phyloP scores from a whole-genome alignment of 2,329 filamentous ascomycete species.

The Cytospora paraplurivora region DNA sequence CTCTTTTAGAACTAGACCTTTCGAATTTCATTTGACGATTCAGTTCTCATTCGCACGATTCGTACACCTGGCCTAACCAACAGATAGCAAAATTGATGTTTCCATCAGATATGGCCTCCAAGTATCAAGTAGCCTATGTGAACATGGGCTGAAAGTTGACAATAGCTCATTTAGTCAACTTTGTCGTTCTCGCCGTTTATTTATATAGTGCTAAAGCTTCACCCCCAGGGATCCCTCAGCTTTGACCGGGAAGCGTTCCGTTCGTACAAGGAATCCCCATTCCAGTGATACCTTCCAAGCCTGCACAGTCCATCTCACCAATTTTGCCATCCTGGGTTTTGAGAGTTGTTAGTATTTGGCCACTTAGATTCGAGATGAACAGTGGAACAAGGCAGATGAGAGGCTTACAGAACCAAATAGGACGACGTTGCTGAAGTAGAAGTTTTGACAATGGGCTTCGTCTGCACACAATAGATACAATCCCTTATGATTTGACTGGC shows the following conservation, averaged over 20 bases:
- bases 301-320: slow-evolving; percentile 32
- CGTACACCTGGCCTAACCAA: too few species aligned
- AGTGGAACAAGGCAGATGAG: neutral
- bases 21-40: too few species aligned
- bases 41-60: too few species aligned
- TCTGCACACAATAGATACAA: slow-evolving; percentile 31
- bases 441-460: slow-evolving; percentile 30
- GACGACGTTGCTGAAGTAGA: slow-evolving; percentile 30
- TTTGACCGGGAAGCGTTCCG: slow-evolving; percentile 11
- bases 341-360: neutral
- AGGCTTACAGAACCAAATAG: slow-evolving; percentile 30
- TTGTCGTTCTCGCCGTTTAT: too few species aligned
- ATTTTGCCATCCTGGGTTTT: slow-evolving; percentile 26
- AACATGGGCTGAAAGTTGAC: too few species aligned
- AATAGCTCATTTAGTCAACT: too few species aligned
- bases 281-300: slow-evolving; percentile 29
- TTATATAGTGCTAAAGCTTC: neutral
- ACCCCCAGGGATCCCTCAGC: neutral
- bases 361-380: neutral
- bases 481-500: slow-evolving; percentile 28
- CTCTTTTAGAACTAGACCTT: too few species aligned
- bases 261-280: slow-evolving; percentile 34
- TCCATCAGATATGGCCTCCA: too few species aligned
- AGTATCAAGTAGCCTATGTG: too few species aligned
- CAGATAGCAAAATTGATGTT: too few species aligned